Percentiles rank a stretch among this genome's conserved stretches.
Evolutionary conservation across 202 grass and related monocot species (phyloP).

Genomic region (Schoenoplectus tabernaemontani): DNA sequence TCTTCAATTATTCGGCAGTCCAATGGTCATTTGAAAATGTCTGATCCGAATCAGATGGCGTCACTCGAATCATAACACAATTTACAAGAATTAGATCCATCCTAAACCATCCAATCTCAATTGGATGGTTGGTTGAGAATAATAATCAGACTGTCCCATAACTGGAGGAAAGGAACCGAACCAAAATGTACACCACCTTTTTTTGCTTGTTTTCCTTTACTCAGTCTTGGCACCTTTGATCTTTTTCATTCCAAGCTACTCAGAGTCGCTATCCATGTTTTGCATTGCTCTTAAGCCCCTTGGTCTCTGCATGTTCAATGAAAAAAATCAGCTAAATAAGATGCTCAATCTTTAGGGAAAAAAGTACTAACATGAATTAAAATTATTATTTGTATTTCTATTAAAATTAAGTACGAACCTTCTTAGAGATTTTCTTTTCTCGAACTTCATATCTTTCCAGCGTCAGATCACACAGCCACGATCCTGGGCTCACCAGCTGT

Average conservation of each 20-base stretch:
- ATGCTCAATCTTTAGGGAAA: background rate
- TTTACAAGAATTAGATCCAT: background rate
- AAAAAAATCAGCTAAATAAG: background rate
- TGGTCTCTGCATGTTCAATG: slow-evolving; percentile 45
- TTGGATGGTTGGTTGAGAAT: slow-evolving; percentile 9
- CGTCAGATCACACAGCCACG: slow-evolving; percentile 78
- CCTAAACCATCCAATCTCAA: background rate
- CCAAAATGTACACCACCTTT: background rate
- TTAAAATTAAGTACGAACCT: slow-evolving; percentile 30
- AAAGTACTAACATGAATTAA: background rate
- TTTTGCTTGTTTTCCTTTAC: background rate
- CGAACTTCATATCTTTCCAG: slow-evolving; percentile 90
- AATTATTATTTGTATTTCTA: background rate
- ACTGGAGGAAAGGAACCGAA: background rate
- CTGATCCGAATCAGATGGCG: background rate
- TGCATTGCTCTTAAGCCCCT: slow-evolving; percentile 87
- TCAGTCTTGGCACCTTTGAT: slow-evolving; percentile 4
- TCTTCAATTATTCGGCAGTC: slow-evolving; percentile 1
- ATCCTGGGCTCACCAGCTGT: slow-evolving; percentile 83
- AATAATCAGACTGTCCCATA: background rate
- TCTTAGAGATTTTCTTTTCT: slow-evolving; percentile 83
- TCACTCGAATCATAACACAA: background rate
- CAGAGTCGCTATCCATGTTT: slow-evolving; percentile 86
- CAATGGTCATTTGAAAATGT: background rate
- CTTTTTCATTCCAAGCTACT: slow-evolving; percentile 31